A percentile compares a stretch with the other conserved stretches of the same genome.
Conservation (phyloP, 2,329 filamentous ascomycete species). For the Aspergillus awamori region DNA sequence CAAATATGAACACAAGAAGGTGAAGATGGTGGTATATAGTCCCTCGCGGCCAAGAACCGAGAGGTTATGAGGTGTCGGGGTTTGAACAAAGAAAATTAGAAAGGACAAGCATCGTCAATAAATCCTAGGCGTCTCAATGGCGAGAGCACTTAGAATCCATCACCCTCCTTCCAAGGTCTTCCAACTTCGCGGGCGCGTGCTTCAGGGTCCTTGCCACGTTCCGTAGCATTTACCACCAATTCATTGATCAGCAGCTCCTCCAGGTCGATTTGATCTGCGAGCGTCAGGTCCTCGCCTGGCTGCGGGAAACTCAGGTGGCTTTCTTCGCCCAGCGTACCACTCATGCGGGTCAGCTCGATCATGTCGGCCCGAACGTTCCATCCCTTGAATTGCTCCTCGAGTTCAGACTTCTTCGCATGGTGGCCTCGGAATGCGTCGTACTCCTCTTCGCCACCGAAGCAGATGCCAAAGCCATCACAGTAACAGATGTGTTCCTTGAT, state of each 20-base stretch:
- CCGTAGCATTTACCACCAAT: slow-evolving; percentile 49
- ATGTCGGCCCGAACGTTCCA: slow-evolving; percentile 46
- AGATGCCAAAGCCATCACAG: slow-evolving; percentile 66
- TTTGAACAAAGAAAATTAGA: not conserved
- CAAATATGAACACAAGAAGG: not conserved
- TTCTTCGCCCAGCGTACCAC: slow-evolving; percentile 28
- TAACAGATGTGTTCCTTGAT: slow-evolving; percentile 60
- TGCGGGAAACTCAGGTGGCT: slow-evolving; percentile 42
- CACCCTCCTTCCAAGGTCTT: slow-evolving; percentile 58
- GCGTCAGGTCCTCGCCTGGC: slow-evolving; percentile 46
- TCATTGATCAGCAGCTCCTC: slow-evolving; percentile 48
- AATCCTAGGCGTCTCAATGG: not conserved
- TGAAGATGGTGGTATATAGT: not conserved
- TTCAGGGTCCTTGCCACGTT: slow-evolving; percentile 55
- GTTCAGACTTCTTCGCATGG: slow-evolving; percentile 41
- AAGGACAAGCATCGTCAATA: too few relatives aligned
- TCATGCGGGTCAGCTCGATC: slow-evolving; percentile 30
- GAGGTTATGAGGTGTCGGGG: not conserved
- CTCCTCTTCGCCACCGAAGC: slow-evolving; percentile 56
- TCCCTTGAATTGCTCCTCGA: slow-evolving; percentile 39
- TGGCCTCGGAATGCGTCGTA: slow-evolving; percentile 53
- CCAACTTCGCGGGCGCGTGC: slow-evolving; percentile 57
- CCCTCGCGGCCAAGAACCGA: not conserved
- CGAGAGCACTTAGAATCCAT: slow-evolving; percentile 52
- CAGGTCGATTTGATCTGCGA: slow-evolving; percentile 49